Evolutionary conservation across 140 eudicot species (phyloP), one percentile per base, ranked within the genome.

Genomic region (Anethum foeniculum): DNA sequence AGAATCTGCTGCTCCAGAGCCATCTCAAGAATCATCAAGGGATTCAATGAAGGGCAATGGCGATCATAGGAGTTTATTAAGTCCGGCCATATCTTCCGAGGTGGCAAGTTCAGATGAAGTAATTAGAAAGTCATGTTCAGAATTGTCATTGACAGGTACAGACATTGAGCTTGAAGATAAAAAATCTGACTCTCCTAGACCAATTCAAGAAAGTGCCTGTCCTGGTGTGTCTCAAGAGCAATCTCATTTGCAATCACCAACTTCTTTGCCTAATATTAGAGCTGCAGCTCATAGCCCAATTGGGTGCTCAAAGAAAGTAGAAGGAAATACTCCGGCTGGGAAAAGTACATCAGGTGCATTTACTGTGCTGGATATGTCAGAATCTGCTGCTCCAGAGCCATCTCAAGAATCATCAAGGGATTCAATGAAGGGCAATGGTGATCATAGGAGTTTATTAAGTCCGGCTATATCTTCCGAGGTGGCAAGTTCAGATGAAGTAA

Each of bases 131-230:
- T 19, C 30, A 8, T 13, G 71, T 10, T 83, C 85, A 34, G 79
- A 81, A 71, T 80, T 76, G 81, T 47, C 84, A 75, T 51, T 43
- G 21, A 41, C 83, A 71, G 49, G 84, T 28, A 79, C 44, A 68
- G 83, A 73, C 79, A 44, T 32, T 73, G 86, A 87, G 67, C 88
- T 81, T 79, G 81, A 83, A 56, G 65, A 83, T 48, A 85, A 68
- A 16, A 85, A 80, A 76, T 62, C 64, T n/a, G 44, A 51, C 27
- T 77, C 83, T n/a, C 68, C 32, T 60, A 60, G 23, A 81, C 69
- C 86, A 32, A 39, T 83, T 79, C 80, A 76, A 83, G 91, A 86
- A 76, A 86, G 48, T 44, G 48, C 48, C 14, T 10, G 48, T 44
- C 48, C 48, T 44, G 48, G 14, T 8, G 48, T 44, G 48, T 10